Evolutionary conservation across 2,329 filamentous ascomycete genomes (phyloP).

Genomic region (Alternaria triticimaculans): DNA sequence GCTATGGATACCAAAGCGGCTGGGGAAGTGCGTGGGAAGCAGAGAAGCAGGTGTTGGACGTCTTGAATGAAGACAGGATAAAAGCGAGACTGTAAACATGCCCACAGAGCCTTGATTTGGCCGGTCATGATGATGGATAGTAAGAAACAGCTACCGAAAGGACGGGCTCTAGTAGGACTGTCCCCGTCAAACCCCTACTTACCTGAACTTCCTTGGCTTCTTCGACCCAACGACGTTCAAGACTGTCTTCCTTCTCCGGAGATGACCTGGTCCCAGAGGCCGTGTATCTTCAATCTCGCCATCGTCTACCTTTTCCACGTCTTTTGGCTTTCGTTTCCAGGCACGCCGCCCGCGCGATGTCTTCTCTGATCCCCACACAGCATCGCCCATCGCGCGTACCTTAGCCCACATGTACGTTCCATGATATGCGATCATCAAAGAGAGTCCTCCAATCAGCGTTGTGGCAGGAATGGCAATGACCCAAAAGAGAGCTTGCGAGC

Average conservation of each 20-base stretch:
- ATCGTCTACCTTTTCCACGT: background rate
- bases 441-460: background rate
- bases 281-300: background rate
- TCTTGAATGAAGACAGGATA: constrained; percentile 19
- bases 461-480: background rate
- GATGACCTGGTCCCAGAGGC: background rate
- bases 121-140: background rate
- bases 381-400: background rate
- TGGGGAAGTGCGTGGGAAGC: constrained; percentile 53
- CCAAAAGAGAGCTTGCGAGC: background rate
- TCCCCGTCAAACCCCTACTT: background rate
- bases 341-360: background rate
- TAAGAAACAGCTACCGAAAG: background rate
- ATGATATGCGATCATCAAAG: background rate
- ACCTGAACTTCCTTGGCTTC: background rate
- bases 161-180: background rate
- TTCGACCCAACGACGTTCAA: background rate
- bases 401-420: background rate
- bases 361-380: background rate
- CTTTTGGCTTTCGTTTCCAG: background rate
- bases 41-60: constrained; percentile 46
- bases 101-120: background rate
- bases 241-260: background rate
- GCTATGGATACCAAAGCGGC: constrained; percentile 71
- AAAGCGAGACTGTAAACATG: constrained; percentile 11